Evolutionary conservation across 495 filamentous ascomycete species (phyloP).

Genomic region (Achaetomiella virescens): DNA sequence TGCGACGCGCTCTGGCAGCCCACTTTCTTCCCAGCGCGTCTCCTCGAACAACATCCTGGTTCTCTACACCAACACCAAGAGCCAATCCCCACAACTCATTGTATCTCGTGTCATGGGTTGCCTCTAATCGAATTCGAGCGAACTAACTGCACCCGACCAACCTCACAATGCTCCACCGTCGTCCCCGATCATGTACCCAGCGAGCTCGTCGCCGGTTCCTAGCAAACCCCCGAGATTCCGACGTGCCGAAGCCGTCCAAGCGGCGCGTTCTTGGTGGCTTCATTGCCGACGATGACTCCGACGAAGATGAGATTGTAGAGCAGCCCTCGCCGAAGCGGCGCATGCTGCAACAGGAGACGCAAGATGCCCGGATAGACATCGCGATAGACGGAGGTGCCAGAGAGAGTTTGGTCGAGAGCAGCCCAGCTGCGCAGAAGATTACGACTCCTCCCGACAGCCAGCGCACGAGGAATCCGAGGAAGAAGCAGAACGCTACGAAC

Average conservation of each 20-base stretch:
- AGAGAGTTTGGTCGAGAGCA: neutral
- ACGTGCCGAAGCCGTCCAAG: slow-evolving; percentile 15
- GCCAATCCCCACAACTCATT: too few relatives aligned
- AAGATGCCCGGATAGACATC: slow-evolving; percentile 1
- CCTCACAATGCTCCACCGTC: slow-evolving; percentile 43
- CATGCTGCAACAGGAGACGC: slow-evolving; percentile 22
- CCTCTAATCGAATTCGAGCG: neutral
- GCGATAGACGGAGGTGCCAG: neutral
- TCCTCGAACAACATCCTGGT: too few relatives aligned
- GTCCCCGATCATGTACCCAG: slow-evolving; percentile 53
- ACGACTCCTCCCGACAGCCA: slow-evolving; percentile 19
- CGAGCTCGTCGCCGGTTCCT: slow-evolving; percentile 45
- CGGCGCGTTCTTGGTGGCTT: slow-evolving; percentile 38
- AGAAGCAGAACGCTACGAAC: slow-evolving; percentile 24
- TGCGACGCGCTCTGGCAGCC: too few relatives aligned
- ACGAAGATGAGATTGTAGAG: slow-evolving; percentile 18
- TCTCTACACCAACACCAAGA: too few relatives aligned
- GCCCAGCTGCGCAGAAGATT: neutral
- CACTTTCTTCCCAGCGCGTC: too few relatives aligned
- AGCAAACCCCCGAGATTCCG: slow-evolving; percentile 34
- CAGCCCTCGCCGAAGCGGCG: slow-evolving; percentile 37
- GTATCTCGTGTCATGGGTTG: too few relatives aligned
- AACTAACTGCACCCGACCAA: neutral
- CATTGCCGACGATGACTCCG: slow-evolving; percentile 41
- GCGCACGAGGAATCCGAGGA: slow-evolving; percentile 15